phyloP scores from a whole-genome alignment of 208 protist genomes.

The Novymonas esmeraldas region DNA sequence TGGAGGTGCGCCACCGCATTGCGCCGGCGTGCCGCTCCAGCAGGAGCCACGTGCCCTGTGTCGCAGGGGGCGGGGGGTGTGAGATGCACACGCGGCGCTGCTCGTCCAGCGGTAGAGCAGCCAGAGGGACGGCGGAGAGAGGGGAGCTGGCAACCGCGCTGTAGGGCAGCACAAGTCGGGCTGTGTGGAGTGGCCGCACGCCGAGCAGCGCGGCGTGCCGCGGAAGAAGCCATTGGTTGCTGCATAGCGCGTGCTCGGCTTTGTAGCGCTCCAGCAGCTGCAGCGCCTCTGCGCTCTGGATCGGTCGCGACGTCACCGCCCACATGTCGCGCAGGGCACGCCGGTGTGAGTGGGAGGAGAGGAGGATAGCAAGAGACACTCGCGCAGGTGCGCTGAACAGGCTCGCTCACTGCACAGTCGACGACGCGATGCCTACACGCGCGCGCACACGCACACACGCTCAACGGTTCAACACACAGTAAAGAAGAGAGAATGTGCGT shows the following conservation, averaged over 20 bases:
- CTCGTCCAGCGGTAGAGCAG: conserved; percentile 5
- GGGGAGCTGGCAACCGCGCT: conserved; percentile 12
- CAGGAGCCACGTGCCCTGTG: conserved; percentile 18
- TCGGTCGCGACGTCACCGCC: conserved; percentile 36
- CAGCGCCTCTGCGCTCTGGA: conserved; percentile 27
- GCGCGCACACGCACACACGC: too few relatives aligned
- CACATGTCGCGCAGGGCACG: conserved; percentile 37
- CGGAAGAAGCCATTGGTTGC: conserved; percentile 45
- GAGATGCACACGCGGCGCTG: conserved; percentile 15
- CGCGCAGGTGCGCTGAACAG: too few relatives aligned
- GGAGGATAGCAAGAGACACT: too few relatives aligned
- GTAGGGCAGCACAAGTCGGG: conserved; percentile 30
- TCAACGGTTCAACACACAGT: too few relatives aligned
- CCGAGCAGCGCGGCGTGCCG: conserved; percentile 36
- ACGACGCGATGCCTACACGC: too few relatives aligned
- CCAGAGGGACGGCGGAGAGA: conserved; percentile 36
- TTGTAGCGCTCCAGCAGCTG: conserved; percentile 25
- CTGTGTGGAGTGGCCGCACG: conserved; percentile 15
- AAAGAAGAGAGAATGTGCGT: too few relatives aligned
- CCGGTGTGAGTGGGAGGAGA: too few relatives aligned
- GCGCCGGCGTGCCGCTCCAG: conserved; percentile 10
- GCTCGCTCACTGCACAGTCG: too few relatives aligned
- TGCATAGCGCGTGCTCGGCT: conserved; percentile 29
- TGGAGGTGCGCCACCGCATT: conserved; percentile 31
- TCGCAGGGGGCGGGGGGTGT: conserved; percentile 19